Conservation (phyloP, 441 rosid genomes). For the Populus hybrid region DNA sequence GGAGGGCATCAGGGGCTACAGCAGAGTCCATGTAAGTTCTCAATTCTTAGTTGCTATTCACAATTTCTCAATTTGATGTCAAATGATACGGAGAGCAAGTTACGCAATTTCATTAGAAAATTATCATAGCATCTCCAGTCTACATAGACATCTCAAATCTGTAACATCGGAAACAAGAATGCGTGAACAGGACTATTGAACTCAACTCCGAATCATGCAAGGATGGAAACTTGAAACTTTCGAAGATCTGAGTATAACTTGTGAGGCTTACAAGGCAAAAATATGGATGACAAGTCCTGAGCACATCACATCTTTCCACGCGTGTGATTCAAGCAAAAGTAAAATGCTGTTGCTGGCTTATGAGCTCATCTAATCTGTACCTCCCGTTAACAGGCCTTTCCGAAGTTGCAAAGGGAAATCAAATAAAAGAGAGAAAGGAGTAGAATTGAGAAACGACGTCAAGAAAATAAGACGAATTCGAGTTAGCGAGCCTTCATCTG, state of each 20-base stretch:
- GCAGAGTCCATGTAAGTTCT: neutral
- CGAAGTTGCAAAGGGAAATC: slow-evolving; percentile 34
- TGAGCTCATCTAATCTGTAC: slow-evolving; percentile 65
- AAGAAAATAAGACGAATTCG: too few species aligned
- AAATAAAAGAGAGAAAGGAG: neutral
- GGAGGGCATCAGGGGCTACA: neutral
- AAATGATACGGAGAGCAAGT: too few species aligned
- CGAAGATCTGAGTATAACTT: neutral
- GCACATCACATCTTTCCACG: slow-evolving; percentile 43
- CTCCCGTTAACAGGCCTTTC: slow-evolving; percentile 48
- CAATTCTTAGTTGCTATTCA: too few species aligned
- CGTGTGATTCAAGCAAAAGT: slow-evolving; percentile 50
- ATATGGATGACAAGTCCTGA: slow-evolving; percentile 26
- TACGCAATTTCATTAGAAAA: too few species aligned
- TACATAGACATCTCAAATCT: neutral
- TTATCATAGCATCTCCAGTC: neutral
- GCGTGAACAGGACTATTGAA: neutral
- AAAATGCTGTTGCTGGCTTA: slow-evolving; percentile 62
- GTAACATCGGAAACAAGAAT: neutral
- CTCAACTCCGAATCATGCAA: neutral
- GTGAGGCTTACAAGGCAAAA: neutral
- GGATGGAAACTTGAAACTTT: neutral
- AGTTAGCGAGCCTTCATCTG: too few species aligned
- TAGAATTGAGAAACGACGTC: neutral
- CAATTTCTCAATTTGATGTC: too few species aligned